Evolutionary conservation across 179 eudicot species (phyloP).

Genomic region (Amaranthus tricolor): DNA sequence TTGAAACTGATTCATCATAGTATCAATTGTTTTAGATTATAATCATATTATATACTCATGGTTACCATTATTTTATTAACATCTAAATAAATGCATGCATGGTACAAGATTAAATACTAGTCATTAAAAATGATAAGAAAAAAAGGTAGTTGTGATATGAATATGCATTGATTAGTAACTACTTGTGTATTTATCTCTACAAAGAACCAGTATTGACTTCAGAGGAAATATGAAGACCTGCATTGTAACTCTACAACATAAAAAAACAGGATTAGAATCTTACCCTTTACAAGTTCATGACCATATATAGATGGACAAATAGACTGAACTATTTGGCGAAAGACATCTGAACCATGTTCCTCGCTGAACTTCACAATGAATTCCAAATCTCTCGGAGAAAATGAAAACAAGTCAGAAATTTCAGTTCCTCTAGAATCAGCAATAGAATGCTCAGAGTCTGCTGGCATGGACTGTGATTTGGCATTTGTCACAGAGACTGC

Average conservation of each 20-base stretch:
- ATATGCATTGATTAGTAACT: neutral
- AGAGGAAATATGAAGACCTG: neutral
- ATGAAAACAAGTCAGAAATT: conserved; percentile 73
- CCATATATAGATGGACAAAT: conserved; percentile 96
- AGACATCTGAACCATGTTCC: conserved; percentile 76
- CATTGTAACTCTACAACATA: neutral
- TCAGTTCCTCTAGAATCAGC: conserved; percentile 58
- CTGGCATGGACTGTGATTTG: conserved; percentile 62
- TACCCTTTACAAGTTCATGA: conserved; percentile 97
- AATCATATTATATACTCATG: no score
- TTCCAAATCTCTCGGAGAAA: conserved; percentile 86
- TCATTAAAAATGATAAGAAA: neutral
- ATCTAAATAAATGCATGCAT: no score
- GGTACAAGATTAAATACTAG: no score
- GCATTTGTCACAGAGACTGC: conserved; percentile 78
- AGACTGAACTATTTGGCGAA: conserved; percentile 86
- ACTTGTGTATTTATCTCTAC: neutral
- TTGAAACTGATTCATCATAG: no score
- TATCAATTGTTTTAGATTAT: no score
- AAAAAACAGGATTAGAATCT: neutral
- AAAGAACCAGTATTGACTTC: neutral
- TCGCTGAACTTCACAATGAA: conserved; percentile 75
- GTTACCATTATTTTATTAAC: no score
- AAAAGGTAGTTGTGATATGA: no score
- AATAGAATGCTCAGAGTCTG: conserved; percentile 44